Evolutionary conservation across 805 yeast genomes (phyloP).

Genomic region (Ogataea parapolymorpha): DNA sequence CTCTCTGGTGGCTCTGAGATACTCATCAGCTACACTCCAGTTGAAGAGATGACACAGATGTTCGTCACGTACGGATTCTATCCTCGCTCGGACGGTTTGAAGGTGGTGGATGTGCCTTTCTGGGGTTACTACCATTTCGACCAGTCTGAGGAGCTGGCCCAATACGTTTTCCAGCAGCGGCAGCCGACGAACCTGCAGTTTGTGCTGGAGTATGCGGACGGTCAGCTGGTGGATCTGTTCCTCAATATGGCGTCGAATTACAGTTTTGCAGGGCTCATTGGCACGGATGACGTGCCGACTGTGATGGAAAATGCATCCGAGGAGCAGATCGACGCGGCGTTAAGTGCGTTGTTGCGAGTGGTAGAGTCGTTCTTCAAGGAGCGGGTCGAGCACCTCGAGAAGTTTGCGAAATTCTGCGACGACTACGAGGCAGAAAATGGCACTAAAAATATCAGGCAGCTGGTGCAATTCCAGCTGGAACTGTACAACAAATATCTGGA

Average conservation of each 20-base stretch:
- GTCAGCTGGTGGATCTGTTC: conserved; percentile 19
- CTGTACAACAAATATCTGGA: conserved; percentile 12
- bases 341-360: conserved; percentile 12
- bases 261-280: conserved; percentile 32
- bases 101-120: conserved; percentile 36
- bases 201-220: conserved; percentile 24
- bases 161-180: conserved; percentile 31
- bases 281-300: conserved; percentile 21
- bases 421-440: conserved; percentile 21
- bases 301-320: conserved; percentile 15
- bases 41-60: conserved; percentile 41
- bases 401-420: conserved; percentile 13
- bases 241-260: conserved; percentile 33
- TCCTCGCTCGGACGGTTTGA: conserved; percentile 30
- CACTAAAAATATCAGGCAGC: conserved; percentile 14
- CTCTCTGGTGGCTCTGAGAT: conserved; percentile 29
- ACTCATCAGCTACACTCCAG: conserved; percentile 42
- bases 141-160: conserved; percentile 8
- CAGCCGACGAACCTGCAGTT: conserved; percentile 42
- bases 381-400: conserved; percentile 9
- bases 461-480: conserved; percentile 20
- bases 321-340: conserved; percentile 15
- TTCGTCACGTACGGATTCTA: conserved; percentile 45
- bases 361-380: conserved; percentile 13
- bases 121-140: conserved; percentile 27